Percentiles rank a stretch among this genome's conserved stretches.
Conservation (phyloP, 306 rosid genomes). For the Acacia acuminata region DNA sequence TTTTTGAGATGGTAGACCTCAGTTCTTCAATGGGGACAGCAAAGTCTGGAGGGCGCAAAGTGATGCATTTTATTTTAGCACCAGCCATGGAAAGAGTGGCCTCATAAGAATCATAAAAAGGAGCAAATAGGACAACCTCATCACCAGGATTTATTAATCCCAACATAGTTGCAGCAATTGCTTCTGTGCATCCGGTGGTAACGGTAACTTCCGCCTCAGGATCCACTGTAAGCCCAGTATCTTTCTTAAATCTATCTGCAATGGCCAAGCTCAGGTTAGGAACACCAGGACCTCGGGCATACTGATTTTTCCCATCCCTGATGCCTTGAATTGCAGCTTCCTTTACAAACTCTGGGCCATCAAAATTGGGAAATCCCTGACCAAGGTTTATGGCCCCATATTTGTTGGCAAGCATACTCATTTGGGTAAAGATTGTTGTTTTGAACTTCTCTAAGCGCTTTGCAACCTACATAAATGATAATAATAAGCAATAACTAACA, state of each 20-base stretch:
- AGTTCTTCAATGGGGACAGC: conserved; percentile 71
- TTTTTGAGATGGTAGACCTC: conserved; percentile 60
- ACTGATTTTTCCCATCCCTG: conserved; percentile 85
- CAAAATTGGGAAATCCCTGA: conserved; percentile 95
- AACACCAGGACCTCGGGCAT: conserved; percentile 84
- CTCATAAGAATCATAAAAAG: conserved; percentile 82
- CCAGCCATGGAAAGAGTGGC: conserved; percentile 95
- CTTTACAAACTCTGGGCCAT: conserved; percentile 92
- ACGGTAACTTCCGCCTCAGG: conserved; percentile 86
- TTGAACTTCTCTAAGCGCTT: conserved; percentile 91
- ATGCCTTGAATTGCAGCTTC: conserved; percentile 94
- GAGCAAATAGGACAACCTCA: conserved; percentile 90
- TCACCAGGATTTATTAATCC: conserved; percentile 94
- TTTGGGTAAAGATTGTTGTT: conserved; percentile 88
- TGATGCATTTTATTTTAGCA: conserved; percentile 73
- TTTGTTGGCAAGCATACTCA: conserved; percentile 81
- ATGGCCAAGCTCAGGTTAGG: conserved; percentile 77
- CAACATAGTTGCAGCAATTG: conserved; percentile 83
- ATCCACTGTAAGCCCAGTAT: conserved; percentile 68
- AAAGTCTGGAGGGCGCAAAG: conserved; percentile 80
- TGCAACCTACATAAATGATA: conserved; percentile 59
- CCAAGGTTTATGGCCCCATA: conserved; percentile 93
- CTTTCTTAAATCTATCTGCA: conserved; percentile 82
- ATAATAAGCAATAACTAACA: conserved; percentile 3
- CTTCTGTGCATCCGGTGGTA: conserved; percentile 91